phyloP scores from a whole-genome alignment of 225 moss, liverwort and hornwort genomes.

The Sphagnum tenellum region DNA sequence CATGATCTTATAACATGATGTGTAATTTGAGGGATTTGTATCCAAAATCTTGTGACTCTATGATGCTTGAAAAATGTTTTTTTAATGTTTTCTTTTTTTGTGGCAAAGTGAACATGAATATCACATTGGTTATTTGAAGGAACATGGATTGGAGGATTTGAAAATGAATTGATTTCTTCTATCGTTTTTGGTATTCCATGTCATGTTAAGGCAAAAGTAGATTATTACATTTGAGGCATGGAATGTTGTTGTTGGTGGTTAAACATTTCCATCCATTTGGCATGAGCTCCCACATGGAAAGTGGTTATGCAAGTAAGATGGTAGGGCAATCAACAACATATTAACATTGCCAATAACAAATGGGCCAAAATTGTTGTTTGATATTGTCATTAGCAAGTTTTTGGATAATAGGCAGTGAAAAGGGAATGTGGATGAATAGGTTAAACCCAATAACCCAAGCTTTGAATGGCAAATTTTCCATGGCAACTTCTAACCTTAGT shows the following conservation, averaged over 20 bases:
- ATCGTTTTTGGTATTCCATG: too few species aligned
- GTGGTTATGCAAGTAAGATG: conserved; percentile 75
- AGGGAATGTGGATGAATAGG: conserved; percentile 23
- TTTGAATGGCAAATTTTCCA: conserved; percentile 80
- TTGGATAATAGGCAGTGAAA: conserved; percentile 43
- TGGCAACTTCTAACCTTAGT: conserved; percentile 9
- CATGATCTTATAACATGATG: too few species aligned
- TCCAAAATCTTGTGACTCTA: too few species aligned
- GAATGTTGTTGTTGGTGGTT: too few species aligned
- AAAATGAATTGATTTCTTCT: conserved; percentile 27
- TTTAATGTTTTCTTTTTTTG: conserved; percentile 2
- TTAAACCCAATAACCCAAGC: conserved; percentile 24
- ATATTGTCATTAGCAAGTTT: conserved; percentile 61
- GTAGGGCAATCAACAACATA: conserved; percentile 53
- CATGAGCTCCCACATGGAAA: conserved; percentile 81
- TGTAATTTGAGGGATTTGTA: too few species aligned
- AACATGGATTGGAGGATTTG: conserved; percentile 65
- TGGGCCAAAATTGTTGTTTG: conserved; percentile 62
- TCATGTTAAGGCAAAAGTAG: too few species aligned
- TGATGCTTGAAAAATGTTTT: too few species aligned
- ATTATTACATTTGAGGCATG: too few species aligned
- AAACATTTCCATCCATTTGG: conserved; percentile 6
- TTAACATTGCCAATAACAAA: conserved; percentile 58
- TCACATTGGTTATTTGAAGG: conserved; percentile 81
- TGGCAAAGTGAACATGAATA: conserved; percentile 78